Conservation (phyloP, 345 rosid species). For the Populus deltoides region DNA sequence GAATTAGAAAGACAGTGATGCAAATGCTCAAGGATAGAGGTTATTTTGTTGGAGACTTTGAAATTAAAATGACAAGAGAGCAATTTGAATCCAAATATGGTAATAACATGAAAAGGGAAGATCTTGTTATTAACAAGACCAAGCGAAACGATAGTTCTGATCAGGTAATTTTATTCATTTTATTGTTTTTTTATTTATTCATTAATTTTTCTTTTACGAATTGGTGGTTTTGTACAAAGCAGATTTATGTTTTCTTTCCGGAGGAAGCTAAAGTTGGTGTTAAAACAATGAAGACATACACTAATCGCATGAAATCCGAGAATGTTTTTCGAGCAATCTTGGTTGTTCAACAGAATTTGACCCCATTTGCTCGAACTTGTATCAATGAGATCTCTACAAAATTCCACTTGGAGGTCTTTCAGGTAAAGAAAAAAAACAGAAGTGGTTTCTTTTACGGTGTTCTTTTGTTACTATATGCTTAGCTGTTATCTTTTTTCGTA, state of each 20-base stretch:
- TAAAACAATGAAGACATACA: constrained; percentile 86
- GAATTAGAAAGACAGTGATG: constrained; percentile 70
- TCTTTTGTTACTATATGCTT: no score
- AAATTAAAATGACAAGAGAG: constrained; percentile 44
- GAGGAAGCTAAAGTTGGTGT: constrained; percentile 83
- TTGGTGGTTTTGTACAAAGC: not conserved
- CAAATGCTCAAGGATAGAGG: constrained; percentile 79
- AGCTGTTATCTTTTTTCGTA: no score
- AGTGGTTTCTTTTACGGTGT: no score
- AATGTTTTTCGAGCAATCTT: constrained; percentile 74
- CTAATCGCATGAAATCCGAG: constrained; percentile 78
- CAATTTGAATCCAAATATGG: constrained; percentile 63
- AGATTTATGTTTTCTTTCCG: constrained; percentile 87
- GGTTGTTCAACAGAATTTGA: constrained; percentile 77
- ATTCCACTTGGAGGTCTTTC: constrained; percentile 82
- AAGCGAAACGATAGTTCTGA: constrained; percentile 55
- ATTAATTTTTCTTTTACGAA: not conserved
- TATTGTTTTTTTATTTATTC: not conserved
- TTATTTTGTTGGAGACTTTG: constrained; percentile 63
- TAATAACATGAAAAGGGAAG: constrained; percentile 84
- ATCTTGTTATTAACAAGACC: constrained; percentile 61
- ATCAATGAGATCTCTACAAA: constrained; percentile 61
- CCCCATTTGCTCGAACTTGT: constrained; percentile 81
- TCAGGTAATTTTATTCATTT: constrained; percentile 44
- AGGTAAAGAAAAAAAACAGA: constrained; percentile 34